Conservation (phyloP, 1,139 yeast genomes). For the Blastobotrys petasosporus region DNA sequence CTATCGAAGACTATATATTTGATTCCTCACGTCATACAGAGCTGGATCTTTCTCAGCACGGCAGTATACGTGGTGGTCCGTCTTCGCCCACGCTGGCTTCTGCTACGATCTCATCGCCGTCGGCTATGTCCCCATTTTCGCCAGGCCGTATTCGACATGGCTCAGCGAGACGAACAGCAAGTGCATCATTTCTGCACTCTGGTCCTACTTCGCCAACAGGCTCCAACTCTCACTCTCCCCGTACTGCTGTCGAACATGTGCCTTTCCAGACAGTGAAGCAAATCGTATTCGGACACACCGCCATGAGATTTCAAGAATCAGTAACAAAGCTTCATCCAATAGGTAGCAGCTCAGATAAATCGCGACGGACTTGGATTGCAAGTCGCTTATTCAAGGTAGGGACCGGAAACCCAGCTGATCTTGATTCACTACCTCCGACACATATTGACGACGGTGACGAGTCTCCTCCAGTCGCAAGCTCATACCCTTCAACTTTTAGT, state of each 20-base stretch:
- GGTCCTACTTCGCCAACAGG: background rate
- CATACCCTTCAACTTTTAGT: background rate
- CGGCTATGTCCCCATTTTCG: too few species aligned
- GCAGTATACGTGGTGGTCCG: too few species aligned
- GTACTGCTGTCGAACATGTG: conserved; percentile 11
- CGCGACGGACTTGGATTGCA: conserved; percentile 20
- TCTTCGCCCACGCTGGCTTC: too few species aligned
- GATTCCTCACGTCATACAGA: conserved; percentile 18
- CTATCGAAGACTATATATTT: conserved; percentile 21
- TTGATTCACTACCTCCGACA: conserved; percentile 4
- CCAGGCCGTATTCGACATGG: too few species aligned
- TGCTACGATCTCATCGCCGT: too few species aligned
- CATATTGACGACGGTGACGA: conserved; percentile 7
- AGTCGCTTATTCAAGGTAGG: conserved; percentile 22
- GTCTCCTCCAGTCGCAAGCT: conserved; percentile 1
- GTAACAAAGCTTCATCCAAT: conserved; percentile 26
- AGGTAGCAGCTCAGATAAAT: conserved; percentile 9
- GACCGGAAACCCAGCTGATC: background rate
- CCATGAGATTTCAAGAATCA: conserved; percentile 20
- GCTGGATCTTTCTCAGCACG: too few species aligned
- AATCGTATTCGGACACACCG: conserved; percentile 26
- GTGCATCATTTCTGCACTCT: background rate
- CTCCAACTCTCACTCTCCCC: background rate
- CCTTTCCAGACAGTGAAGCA: conserved; percentile 21
- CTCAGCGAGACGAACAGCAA: too few species aligned